Evolutionary conservation across 2,329 filamentous ascomycete species (phyloP), one percentile per base, ranked within the genome.

Genomic region (Xylaria sp.): DNA sequence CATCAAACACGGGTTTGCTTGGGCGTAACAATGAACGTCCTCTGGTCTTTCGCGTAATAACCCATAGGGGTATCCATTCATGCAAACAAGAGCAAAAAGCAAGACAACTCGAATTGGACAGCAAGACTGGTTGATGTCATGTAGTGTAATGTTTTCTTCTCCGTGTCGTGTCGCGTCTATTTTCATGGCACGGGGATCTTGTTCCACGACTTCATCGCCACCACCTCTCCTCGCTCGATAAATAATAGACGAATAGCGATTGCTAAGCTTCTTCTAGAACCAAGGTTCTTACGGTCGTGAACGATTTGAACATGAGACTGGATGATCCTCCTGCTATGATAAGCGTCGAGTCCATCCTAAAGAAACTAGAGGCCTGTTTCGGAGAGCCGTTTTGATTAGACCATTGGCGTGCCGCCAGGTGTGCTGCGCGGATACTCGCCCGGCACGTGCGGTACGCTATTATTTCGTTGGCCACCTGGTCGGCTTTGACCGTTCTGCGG

Each of bases 361-460:
- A 55, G 19, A 14, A 39, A 21, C 32, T 36, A 11, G 17, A 27
- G 4, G 19, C n/a, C 30, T 17, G 4, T 48, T 4, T 19, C 32
- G 12, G 19, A 45, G 2, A 8, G 21, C 6, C 17, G 7, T 8
- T 24, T 12, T 36, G 9, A 36, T 64, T 27, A 65, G 21, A 36
- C 48, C 11, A 64, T 47, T 4, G 65, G 67, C 4, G 69, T 71
- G 5, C n/a, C 61, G 9, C 61, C 21, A 2, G 64, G 65, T 8
- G 65, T 69, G 24, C 62, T 74, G 24, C 72, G 69, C 5, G 75
- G 76, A 32, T 76, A 78, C 58, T 77, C 76, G 30, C 76, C 76
- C 2, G 76, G 76, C 9, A 78, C 75, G 30, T 78, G 75, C 0
- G 75, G 76, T 34, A 69, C 74, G 48, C 75, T 77, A 12, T 72